Evolutionary conservation across 2,329 filamentous ascomycete species (phyloP), one percentile per base, ranked within the genome.

Genomic region (Graphilbum fragrans): DNA sequence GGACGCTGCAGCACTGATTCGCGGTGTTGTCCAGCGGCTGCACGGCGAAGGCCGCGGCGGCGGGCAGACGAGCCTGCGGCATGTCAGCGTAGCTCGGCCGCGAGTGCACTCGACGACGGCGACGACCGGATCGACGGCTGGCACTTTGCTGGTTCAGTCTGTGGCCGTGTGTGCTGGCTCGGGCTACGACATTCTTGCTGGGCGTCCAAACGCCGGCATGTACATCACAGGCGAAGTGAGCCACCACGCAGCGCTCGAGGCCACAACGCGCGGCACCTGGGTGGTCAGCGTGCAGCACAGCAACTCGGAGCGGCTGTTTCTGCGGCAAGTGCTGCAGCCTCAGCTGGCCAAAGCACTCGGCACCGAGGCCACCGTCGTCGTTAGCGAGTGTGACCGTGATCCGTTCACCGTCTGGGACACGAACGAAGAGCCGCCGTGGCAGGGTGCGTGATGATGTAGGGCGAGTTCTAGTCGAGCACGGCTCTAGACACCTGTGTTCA

Each of bases 121-220:
- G 75, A 83, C 19, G 57, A 55, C 18, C 62, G 70, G 50, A 52
- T 59, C 18, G 14, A 7, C 21, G 22, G 27, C 5, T 50, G 19
- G 51, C 56, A 35, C 64, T 57, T 25, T 10, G 11, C 5, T 5
- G 6, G 78, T 94, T 42, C 63, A 64, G 16, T 82, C 75, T 37
- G 78, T 94, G 10, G 88, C 82, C 5, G 83, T 95, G 31, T 96
- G 90, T 52, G 90, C 92, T 0, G 92, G 92, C 2, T 92, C 84
- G 7, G 92, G 92, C 0, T 82, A 80, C 2, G 76, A 80, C 32
- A 70, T 96, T 18, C 73, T 95, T 44, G 76, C 77, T 47, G 70
- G 72, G 33, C 66, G 79, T 3, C 66, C 74, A 34, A 86, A 87
- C 0, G 86, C 95, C 54, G 11, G 42, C 21, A 60, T 96, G 32